phyloP scores from a whole-genome alignment of 495 filamentous ascomycete species.

The Trichocladium uniseriatum region DNA sequence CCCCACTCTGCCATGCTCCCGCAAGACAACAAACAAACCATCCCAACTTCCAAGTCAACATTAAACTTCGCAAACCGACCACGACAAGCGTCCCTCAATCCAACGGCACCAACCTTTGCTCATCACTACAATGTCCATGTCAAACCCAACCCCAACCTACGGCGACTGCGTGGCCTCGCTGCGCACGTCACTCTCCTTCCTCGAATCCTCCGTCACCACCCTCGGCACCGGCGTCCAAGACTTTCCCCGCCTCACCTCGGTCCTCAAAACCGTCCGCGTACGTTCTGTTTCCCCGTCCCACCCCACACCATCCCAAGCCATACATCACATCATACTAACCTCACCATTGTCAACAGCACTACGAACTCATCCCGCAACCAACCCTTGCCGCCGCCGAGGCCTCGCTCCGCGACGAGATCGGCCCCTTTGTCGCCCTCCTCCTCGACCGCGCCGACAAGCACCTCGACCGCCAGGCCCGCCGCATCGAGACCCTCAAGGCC shows the following conservation, averaged over 20 bases:
- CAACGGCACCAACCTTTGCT: no score
- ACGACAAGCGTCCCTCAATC: no score
- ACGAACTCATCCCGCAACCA: conserved; percentile 43
- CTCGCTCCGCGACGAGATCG: conserved; percentile 43
- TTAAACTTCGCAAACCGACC: no score
- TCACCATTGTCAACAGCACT: conserved; percentile 30
- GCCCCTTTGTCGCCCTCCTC: conserved; percentile 35
- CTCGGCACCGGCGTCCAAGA: conserved; percentile 38
- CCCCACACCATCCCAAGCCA: neutral
- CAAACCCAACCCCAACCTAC: conserved; percentile 25
- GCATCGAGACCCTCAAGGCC: conserved; percentile 41
- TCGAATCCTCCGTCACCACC: conserved; percentile 41
- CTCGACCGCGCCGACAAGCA: conserved; percentile 42
- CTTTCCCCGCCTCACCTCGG: conserved; percentile 36
- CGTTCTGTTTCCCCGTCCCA: conserved; percentile 6
- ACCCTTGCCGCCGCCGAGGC: conserved; percentile 39
- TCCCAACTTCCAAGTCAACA: no score
- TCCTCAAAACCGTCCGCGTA: conserved; percentile 42
- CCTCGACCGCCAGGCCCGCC: conserved; percentile 35
- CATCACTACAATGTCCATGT: conserved; percentile 8
- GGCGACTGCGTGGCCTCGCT: conserved; percentile 39
- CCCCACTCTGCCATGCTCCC: no score
- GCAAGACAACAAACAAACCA: no score
- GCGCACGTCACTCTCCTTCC: conserved; percentile 42
- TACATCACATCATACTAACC: neutral